Base-by-base conservation (phyloP, 2,329 filamentous ascomycete genomes). In the Sphaceloma murrayae region DNA sequence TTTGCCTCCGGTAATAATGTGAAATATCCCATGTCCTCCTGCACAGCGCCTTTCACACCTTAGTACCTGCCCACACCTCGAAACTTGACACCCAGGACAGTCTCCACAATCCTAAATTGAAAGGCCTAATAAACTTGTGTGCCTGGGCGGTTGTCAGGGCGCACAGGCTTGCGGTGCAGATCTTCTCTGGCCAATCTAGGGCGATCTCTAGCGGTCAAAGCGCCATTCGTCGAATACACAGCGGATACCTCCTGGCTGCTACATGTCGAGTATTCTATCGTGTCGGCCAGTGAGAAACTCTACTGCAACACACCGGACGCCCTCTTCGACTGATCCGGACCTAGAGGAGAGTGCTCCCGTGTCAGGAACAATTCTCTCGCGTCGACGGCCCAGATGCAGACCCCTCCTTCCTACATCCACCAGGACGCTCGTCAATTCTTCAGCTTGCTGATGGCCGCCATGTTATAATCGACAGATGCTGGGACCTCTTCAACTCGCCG, bases 161-260 rank as follows among this genome's bases (percentile, higher is more conserved):
- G 26, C 36, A 29, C 10, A 36, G 13, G 26, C 19, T 26, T 30
- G 34, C 36, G 6, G 24, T 27, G 24, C 24, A 27, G 24, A 27
- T 27, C 24, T 27, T 11, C 24, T 6, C 11, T 6, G 24, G 24
- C 24, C 16, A 34, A 34, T 29, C 24, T 40, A n/a, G 36, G 22
- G 26, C 30, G 36, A 40, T 26, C 36, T 22, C 36, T 40, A 40
- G 30, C 30, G 36, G 30, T 40, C 36, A 26, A n/a, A n/a, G n/a
- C n/a, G 14, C 36, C 36, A 40, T 40, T 22, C 27, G 30, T 40
- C 36, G 36, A 40, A 40, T 40, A 40, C 36, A 40, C 24, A 29
- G 19, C 36, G 22, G 36, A 40, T 29, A 40, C 36, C 36, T 40
- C 36, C 36, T 40, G 36, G 22, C 36, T 40, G 24, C 36, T 40